These are phyloP conservation scores for Venturia asperata DNA, from an alignment of 2,329 filamentous ascomycete genomes.

Conservation along the genomic window DNA sequence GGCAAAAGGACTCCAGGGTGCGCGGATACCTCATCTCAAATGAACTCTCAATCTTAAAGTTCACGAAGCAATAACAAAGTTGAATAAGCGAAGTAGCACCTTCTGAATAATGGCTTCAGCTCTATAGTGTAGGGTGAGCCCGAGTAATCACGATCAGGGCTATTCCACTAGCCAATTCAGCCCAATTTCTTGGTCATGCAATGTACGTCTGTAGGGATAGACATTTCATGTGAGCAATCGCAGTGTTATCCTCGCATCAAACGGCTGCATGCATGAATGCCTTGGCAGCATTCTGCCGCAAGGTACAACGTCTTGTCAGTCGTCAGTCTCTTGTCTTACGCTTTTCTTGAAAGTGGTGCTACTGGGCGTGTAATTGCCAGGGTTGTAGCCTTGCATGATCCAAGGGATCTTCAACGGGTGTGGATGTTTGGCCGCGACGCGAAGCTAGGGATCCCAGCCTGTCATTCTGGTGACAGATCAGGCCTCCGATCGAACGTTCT, in stretches of 20 bases:
- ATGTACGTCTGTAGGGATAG: background rate
- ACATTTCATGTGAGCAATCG: background rate
- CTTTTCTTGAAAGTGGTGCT: background rate
- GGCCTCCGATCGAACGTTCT: background rate
- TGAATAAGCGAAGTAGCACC: background rate
- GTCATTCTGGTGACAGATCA: constrained; percentile 7
- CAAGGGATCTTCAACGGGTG: constrained; percentile 1
- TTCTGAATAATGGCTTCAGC: background rate
- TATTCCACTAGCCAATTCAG: background rate
- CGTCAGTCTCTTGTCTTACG: background rate
- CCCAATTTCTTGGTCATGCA: background rate
- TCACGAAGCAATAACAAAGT: background rate
- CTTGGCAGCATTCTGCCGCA: background rate
- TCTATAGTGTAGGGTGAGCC: background rate
- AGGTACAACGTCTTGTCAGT: constrained; percentile 7
- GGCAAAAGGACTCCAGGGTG: background rate
- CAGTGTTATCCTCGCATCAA: background rate
- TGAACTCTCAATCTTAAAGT: background rate
- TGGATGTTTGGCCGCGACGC: constrained; percentile 1
- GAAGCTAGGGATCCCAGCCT: constrained; percentile 1
- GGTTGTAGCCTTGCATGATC: constrained; percentile 1
- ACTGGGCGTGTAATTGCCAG: background rate
- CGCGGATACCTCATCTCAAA: background rate
- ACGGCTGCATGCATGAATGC: background rate
- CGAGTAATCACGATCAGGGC: background rate